Base-by-base conservation (phyloP, 805 yeast genomes). In the Peterozyma toletana region DNA sequence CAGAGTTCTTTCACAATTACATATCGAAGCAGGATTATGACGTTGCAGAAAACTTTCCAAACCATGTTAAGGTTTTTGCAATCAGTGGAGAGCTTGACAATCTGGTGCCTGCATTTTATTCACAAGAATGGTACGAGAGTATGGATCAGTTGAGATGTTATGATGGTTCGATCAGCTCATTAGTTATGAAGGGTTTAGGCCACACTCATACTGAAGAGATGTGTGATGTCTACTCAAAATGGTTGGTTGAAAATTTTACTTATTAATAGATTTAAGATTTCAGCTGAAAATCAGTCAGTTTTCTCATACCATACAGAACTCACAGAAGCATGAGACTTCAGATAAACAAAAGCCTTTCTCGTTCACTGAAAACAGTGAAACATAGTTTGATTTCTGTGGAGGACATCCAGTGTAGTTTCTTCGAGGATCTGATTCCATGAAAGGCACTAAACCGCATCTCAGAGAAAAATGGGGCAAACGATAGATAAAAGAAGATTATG, bases 21-120 rank as follows among this genome's bases (percentile, higher is more conserved):
- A 17, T 42, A 11, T 30, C 46, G 13, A 42, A 36, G 15, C 48
- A 46, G 21, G 51, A 48, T 21, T 39, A 38, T 31, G 35, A 46
- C 14, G 45, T 48, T 30, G 40, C 45, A 10, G 49, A 48, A 33
- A 44, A 46, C 31, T 48, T 48, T 17, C 49, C 49, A 5, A 43
- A 41, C 21, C 47, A 46, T 33, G 42, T 48, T 31, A 46, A 48
- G 31, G 51, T 48, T 30, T 44, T 44, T 39, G 48, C 51, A 6
- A 15, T 46, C 6, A 46, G 44, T 41, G 51, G 51, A 5, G 41
- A 13, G 13, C 21, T 14, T 10, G 51, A 48, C 15, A 37, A 18
- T 4, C 30, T 44, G 34, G 51, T 48, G 3, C 51, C 51, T 9
- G 42, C 46, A 10, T 30, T 14, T 7, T 43, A 18, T 16, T 37